Conservation (phyloP, 2,329 filamentous ascomycete genomes). For the Trichoderma brevicompactum region DNA sequence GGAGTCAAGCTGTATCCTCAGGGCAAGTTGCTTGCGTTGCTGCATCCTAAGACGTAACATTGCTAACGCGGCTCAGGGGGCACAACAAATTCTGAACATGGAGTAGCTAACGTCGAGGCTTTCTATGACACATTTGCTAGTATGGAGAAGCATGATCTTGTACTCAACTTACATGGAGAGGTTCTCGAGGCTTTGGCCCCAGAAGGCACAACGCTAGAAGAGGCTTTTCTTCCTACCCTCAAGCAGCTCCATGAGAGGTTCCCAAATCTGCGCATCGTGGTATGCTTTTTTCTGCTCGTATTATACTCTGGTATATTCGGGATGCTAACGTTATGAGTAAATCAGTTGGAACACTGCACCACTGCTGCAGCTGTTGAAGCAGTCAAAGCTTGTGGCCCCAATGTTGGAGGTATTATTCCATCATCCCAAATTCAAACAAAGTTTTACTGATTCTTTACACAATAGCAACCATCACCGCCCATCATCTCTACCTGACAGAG, state of each 20-base stretch:
- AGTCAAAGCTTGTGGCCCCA: constrained; percentile 75
- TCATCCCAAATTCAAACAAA: neutral
- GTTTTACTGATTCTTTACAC: neutral
- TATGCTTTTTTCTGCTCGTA: constrained; percentile 29
- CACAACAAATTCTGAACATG: constrained; percentile 69
- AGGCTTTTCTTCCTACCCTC: constrained; percentile 78
- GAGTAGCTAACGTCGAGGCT: constrained; percentile 69
- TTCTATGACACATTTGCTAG: constrained; percentile 84
- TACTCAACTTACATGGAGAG: constrained; percentile 95
- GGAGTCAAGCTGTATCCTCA: constrained; percentile 74
- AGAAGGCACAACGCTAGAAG: constrained; percentile 51
- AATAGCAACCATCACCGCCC: constrained; percentile 77
- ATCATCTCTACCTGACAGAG: constrained; percentile 80
- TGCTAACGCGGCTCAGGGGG: constrained; percentile 48
- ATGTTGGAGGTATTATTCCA: constrained; percentile 62
- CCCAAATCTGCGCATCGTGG: constrained; percentile 69
- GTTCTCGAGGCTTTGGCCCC: constrained; percentile 58
- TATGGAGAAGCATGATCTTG: constrained; percentile 76
- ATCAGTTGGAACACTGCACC: constrained; percentile 78
- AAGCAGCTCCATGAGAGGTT: constrained; percentile 73
- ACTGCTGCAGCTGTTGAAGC: constrained; percentile 80
- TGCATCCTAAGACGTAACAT: neutral
- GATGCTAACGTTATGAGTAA: neutral
- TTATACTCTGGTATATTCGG: neutral
- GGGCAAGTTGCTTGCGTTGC: constrained; percentile 35